A percentile compares a stretch with the other conserved stretches of the same genome.
phyloP scores from a whole-genome alignment of 1,284 basidiomycete genomes.

The Phlebopus sp. region DNA sequence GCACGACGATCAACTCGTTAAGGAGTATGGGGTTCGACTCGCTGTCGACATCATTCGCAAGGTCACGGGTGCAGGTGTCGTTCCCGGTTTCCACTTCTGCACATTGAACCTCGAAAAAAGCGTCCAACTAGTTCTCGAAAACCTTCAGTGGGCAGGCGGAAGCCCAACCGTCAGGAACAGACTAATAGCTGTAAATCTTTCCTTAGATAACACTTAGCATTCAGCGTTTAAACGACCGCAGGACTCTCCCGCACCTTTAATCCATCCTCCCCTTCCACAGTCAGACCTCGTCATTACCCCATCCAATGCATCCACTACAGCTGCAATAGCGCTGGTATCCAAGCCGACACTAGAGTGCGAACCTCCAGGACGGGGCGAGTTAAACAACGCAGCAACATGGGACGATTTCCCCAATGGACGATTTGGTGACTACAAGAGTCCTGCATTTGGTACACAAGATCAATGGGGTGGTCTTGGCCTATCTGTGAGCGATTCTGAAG shows the following conservation, averaged over 20 bases:
- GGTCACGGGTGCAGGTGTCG: conserved; percentile 48
- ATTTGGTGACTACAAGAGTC: conserved; percentile 97
- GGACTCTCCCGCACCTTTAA: conserved; percentile 37
- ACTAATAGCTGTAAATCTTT: conserved; percentile 61
- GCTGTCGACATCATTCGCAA: conserved; percentile 74
- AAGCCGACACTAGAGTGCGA: conserved; percentile 47
- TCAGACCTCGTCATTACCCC: conserved; percentile 57
- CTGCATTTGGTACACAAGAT: conserved; percentile 85
- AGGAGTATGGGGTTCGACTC: conserved; percentile 82
- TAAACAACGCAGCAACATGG: conserved; percentile 80
- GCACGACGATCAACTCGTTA: conserved; percentile 90
- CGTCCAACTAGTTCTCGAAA: conserved; percentile 84
- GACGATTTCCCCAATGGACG: conserved; percentile 99
- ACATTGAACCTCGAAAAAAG: conserved; percentile 98
- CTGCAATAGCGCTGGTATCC: conserved; percentile 54
- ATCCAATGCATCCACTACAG: conserved; percentile 40
- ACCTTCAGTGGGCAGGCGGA: conserved; percentile 64
- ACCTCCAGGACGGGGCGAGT: conserved; percentile 62
- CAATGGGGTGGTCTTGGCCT: conserved; percentile 67
- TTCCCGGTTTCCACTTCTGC: conserved; percentile 91
- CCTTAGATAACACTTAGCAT: conserved; percentile 1
- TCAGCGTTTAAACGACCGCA: conserved; percentile 23
- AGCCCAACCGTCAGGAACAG: conserved; percentile 50
- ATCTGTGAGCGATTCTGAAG: conserved; percentile 38
- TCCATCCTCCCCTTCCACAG: conserved; percentile 25